phyloP scores from a whole-genome alignment of 192 early-diverging fungal species.

The Diversispora epigaea region DNA sequence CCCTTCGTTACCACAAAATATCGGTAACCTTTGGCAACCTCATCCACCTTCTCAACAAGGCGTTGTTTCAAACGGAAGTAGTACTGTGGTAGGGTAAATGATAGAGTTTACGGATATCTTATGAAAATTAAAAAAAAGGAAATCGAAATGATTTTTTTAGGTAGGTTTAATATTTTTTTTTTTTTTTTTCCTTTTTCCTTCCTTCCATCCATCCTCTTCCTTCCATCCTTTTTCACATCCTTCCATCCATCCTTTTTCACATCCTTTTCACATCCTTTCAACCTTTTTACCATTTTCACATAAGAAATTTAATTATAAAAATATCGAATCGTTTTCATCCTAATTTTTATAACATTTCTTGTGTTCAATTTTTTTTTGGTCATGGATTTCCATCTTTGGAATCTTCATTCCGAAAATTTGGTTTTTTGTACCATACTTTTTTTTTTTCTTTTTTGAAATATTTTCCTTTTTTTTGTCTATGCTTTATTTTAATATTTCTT shows the following conservation, averaged over 20 bases:
- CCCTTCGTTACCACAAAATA: conserved; percentile 5
- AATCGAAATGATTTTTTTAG: not conserved
- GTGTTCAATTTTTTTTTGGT: not conserved
- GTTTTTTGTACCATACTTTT: not conserved
- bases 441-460: no score
- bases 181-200: no score
- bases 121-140: conserved; percentile 1
- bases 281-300: no score
- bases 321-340: no score
- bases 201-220: no score
- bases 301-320: no score
- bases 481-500: not conserved
- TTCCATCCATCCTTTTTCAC: no score
- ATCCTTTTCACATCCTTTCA: no score
- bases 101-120: not conserved
- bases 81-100: conserved; percentile 20
- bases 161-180: no score
- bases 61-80: conserved; percentile 8
- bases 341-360: no score
- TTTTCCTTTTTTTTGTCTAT: not conserved
- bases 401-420: not conserved
- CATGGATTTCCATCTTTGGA: not conserved
- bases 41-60: not conserved
- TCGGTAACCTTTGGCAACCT: conserved; percentile 7
- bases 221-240: no score